Evolutionary conservation across 1,139 yeast species (phyloP).

Genomic region (Candida glucosophila): DNA sequence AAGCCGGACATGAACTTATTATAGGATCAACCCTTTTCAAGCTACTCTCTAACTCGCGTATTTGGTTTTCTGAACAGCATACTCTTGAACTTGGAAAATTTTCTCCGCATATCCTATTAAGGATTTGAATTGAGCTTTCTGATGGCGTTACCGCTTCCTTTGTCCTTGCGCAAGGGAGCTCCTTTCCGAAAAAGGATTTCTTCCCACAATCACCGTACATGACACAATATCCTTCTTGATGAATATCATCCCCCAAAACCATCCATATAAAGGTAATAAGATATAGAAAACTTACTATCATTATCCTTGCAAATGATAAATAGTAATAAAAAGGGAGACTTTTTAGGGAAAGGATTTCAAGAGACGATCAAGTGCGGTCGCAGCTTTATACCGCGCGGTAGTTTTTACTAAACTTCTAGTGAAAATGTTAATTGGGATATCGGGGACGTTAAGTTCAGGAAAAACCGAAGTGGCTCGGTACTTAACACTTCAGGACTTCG

Average conservation of each 20-base stretch:
- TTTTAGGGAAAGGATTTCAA: too few relatives aligned
- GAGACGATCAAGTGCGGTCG: too few relatives aligned
- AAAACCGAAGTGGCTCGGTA: constrained; percentile 56
- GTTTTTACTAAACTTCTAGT: too few relatives aligned
- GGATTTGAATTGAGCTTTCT: constrained; percentile 32
- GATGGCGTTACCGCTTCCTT: constrained; percentile 38
- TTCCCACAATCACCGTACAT: constrained; percentile 71
- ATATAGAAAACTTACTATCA: too few relatives aligned
- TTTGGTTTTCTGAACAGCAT: constrained; percentile 35
- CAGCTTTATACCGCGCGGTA: too few relatives aligned
- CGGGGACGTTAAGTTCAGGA: constrained; percentile 68
- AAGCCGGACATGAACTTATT: constrained; percentile 92
- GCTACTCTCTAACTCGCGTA: constrained; percentile 32
- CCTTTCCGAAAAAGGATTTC: constrained; percentile 67
- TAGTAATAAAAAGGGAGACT: too few relatives aligned
- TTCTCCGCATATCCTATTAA: constrained; percentile 63
- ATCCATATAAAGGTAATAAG: not conserved
- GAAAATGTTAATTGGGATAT: constrained; percentile 73
- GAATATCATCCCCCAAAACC: not conserved
- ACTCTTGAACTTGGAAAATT: constrained; percentile 37
- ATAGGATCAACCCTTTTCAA: constrained; percentile 70
- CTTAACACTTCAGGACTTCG: constrained; percentile 51
- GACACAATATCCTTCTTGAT: constrained; percentile 44
- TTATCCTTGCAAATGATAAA: too few relatives aligned
- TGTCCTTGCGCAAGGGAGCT: constrained; percentile 68